phyloP scores from a whole-genome alignment of 176 grass and related monocot species.

The Eremochloa ophiuroides region DNA sequence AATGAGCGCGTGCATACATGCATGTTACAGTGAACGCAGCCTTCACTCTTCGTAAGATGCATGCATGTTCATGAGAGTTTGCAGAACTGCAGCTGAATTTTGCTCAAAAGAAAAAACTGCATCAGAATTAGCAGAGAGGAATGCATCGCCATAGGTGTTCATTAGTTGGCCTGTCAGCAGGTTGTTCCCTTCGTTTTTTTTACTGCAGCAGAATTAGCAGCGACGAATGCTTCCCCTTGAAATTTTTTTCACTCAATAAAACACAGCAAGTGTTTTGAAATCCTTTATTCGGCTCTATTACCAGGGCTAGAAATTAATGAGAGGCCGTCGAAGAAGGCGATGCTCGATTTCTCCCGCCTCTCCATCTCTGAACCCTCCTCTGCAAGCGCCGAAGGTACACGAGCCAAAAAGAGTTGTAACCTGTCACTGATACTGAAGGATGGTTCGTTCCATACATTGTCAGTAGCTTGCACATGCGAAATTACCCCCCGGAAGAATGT shows the following conservation, averaged over 20 bases:
- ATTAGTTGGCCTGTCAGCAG: no score
- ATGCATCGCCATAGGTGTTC: no score
- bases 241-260: background rate
- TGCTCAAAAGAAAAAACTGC: no score
- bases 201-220: no score
- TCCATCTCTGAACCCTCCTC: constrained; percentile 50
- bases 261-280: background rate
- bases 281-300: background rate
- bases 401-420: background rate
- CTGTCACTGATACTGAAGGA: background rate
- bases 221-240: background rate
- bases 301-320: constrained; percentile 90
- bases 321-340: constrained; percentile 64
- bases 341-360: constrained; percentile 66
- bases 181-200: no score
- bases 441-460: background rate
- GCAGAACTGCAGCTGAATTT: no score
- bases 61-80: no score
- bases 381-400: constrained; percentile 32
- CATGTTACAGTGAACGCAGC: no score
- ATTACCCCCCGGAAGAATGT: no score
- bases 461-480: background rate
- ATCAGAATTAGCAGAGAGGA: no score
- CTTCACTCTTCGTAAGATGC: no score
- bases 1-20: no score